Conservation (phyloP, 805 yeast genomes). For the Candida tibetensis region DNA sequence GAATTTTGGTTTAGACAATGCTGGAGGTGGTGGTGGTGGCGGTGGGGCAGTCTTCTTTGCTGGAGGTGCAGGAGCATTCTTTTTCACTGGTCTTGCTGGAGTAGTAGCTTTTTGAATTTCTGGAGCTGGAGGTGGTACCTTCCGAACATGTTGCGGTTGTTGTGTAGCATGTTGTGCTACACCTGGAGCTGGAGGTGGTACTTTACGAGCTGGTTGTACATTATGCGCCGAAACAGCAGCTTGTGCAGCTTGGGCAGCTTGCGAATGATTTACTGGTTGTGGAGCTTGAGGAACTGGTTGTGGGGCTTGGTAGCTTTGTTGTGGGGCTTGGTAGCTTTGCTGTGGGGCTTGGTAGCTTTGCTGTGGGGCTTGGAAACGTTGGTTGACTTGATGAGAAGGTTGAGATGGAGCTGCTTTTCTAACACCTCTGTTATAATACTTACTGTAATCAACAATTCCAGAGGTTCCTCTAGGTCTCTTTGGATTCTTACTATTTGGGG, state of each 20-base stretch:
- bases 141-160: conserved; percentile 1
- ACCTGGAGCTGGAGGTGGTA: conserved; percentile 18
- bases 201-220: conserved; percentile 3
- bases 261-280: conserved; percentile 8
- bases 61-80: conserved; percentile 64
- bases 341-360: conserved; percentile 17
- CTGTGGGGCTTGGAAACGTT: conserved; percentile 8
- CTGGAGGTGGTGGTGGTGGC: conserved; percentile 59
- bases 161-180: not conserved
- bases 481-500: conserved; percentile 67
- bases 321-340: conserved; percentile 13
- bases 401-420: conserved; percentile 9
- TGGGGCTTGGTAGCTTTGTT: conserved; percentile 14
- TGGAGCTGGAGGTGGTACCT: conserved; percentile 13
- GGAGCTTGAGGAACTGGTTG: conserved; percentile 19
- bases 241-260: conserved; percentile 3
- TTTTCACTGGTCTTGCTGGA: conserved; percentile 28
- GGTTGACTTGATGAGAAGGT: not conserved
- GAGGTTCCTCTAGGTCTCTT: conserved; percentile 67
- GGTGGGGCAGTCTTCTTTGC: conserved; percentile 40
- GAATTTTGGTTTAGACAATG: conserved; percentile 55
- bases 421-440: conserved; percentile 35
- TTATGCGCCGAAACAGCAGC: conserved; percentile 4
- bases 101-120: conserved; percentile 15
- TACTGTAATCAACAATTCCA: conserved; percentile 39